These are phyloP conservation scores for Ceratobasidium sp. DNA, from an alignment of 1,284 basidiomycete species.

Conservation along the genomic window DNA sequence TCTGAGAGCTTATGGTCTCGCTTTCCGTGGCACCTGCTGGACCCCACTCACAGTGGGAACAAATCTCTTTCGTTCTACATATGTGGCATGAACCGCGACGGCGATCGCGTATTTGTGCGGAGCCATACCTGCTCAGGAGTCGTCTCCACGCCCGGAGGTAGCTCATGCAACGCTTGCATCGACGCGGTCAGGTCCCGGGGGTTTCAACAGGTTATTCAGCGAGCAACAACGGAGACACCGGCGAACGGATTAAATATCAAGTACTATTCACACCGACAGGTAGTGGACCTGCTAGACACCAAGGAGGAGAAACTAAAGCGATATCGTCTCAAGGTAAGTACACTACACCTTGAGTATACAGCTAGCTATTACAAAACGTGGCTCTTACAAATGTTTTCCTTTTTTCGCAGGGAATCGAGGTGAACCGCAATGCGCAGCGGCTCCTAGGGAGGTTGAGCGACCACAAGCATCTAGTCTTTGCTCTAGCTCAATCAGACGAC, in stretches of 20 bases:
- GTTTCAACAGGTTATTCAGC: neutral
- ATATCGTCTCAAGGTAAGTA: neutral
- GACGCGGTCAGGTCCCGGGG: too few relatives aligned
- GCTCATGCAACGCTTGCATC: neutral
- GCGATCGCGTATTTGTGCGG: neutral
- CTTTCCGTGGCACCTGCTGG: slow-evolving; percentile 9
- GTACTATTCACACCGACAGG: neutral
- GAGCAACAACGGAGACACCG: neutral
- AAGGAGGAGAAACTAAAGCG: neutral
- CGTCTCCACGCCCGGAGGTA: neutral
- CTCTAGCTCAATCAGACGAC: neutral
- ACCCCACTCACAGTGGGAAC: neutral
- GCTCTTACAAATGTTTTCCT: neutral
- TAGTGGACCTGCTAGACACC: neutral
- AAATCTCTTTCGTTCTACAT: neutral
- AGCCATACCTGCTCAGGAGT: neutral
- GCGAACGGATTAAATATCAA: neutral
- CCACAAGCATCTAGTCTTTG: slow-evolving; percentile 6
- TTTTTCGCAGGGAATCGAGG: neutral
- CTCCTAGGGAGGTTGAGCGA: neutral
- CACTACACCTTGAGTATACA: too few relatives aligned
- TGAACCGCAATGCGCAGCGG: neutral
- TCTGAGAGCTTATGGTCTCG: neutral
- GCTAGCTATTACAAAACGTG: too few relatives aligned
- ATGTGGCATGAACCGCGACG: neutral